Base-by-base conservation (phyloP, 2,329 filamentous ascomycete genomes). In the Curvularia sp. region DNA sequence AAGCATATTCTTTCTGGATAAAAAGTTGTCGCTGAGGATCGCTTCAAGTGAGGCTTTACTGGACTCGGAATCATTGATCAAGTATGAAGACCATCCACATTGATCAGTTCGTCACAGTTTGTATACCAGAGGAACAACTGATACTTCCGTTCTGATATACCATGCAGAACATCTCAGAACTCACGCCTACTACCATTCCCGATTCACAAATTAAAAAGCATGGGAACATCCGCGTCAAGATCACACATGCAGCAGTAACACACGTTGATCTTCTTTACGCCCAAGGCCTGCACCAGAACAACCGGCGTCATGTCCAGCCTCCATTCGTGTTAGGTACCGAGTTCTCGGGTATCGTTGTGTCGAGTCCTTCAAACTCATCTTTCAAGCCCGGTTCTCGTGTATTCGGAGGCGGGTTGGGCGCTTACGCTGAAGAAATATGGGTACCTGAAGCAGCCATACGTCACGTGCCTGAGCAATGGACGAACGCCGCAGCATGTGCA, bases 231-330 rank as follows among this genome's bases (percentile, higher is more conserved):
- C 63, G 58, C 6, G 72, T 86, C 39, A 77, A 77, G 53, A 81
- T 87, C 51, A 82, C 82, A 1, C 84, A 85, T 57, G 82, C 83
- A 53, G 84, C 84, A 4, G 77, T 86, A 22, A 87, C 87, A 53
- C 86, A 86, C 67, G 85, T 87, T 48, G 86, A 88, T 66, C 81
- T 85, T 8, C 80, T 88, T 47, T 87, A 88, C 68, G 83, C 83
- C 2, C 70, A 69, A 66, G 86, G 85, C 7, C 81, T 82, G 62
- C 86, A 88, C 65, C 85, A 88, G 66, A 88, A 88, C 69, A 87
- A 87, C 68, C 78, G 76, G 30, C 79, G 79, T n/a, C 81, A 85
- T 53, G 80, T 85, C 38, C 77, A 77, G 31, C 86, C 85, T 1
- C 85, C 85, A 0, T 88, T 88, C 73, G 81, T 80, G 1, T 79